Evolutionary conservation across 164 flowering plant genomes (phyloP).

Genomic region (Stephania yunnanensis): DNA sequence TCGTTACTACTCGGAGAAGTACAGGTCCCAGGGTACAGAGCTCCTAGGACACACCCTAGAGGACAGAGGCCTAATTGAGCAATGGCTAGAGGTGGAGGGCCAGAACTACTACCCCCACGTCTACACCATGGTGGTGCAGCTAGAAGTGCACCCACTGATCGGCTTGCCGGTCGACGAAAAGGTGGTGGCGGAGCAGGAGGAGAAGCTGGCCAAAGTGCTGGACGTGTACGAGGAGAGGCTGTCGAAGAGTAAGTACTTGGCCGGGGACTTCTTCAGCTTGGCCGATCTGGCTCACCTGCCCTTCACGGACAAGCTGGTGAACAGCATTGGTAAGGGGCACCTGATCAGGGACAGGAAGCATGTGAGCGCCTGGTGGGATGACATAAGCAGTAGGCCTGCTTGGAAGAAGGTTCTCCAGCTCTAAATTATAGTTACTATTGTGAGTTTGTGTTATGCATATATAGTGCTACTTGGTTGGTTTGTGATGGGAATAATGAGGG

Average conservation of each 20-base stretch:
- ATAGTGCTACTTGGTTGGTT: no score
- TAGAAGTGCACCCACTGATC: conserved; percentile 21
- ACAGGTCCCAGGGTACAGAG: conserved; percentile 36
- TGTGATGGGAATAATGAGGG: no score
- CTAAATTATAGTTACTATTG: not conserved
- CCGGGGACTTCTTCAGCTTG: conserved; percentile 51
- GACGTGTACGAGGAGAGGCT: conserved; percentile 51
- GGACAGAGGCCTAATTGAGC: conserved; percentile 36
- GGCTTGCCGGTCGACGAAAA: conserved; percentile 28
- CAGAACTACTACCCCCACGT: conserved; percentile 33
- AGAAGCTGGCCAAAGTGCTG: conserved; percentile 39
- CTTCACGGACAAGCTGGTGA: conserved; percentile 34
- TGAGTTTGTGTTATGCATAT: no score
- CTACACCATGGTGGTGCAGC: conserved; percentile 25
- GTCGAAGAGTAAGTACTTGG: conserved; percentile 44
- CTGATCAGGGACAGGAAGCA: conserved; percentile 42
- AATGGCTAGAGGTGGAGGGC: conserved; percentile 51
- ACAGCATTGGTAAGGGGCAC: conserved; percentile 29
- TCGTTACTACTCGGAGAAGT: conserved; percentile 41
- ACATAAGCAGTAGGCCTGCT: conserved; percentile 24
- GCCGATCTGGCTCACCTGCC: conserved; percentile 57
- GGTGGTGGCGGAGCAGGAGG: conserved; percentile 29
- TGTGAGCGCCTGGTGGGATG: conserved; percentile 53
- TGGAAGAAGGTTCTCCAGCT: conserved; percentile 26
- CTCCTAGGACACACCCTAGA: conserved; percentile 37